phyloP scores from a whole-genome alignment of 352 stramenopile species.

The Aphanomyces invadans region DNA sequence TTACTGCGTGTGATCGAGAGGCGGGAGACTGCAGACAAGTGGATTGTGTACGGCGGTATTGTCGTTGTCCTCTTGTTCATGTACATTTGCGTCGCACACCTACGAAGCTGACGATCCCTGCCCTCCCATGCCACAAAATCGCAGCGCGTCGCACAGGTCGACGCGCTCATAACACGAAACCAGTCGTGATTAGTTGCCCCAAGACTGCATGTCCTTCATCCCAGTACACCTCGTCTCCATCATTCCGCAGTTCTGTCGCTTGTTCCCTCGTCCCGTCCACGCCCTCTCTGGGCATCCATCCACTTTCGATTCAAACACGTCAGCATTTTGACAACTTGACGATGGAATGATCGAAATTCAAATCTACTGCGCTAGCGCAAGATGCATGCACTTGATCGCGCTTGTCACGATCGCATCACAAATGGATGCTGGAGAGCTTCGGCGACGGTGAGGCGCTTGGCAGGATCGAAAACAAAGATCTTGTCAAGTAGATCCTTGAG shows the following conservation, averaged over 20 bases:
- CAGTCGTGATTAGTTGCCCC: no score
- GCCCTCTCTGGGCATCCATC: no score
- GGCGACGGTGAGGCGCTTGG: constrained; percentile 61
- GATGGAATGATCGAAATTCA: no score
- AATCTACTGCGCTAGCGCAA: no score
- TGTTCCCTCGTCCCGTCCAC: no score
- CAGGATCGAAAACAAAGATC: constrained; percentile 74
- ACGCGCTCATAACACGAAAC: no score
- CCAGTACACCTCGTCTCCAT: no score
- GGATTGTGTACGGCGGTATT: constrained; percentile 80
- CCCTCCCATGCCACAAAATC: no score
- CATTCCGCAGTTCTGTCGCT: no score
- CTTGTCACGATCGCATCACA: constrained; percentile 25
- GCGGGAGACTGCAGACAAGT: constrained; percentile 74
- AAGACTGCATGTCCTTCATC: no score
- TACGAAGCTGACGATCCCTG: constrained; percentile 13
- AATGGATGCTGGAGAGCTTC: constrained; percentile 81
- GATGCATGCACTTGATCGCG: not conserved
- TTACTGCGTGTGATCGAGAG: constrained; percentile 75
- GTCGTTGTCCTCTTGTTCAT: constrained; percentile 72
- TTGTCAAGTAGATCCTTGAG: constrained; percentile 69
- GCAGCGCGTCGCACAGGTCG: no score
- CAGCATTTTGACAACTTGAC: not conserved
- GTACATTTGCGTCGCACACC: constrained; percentile 62
- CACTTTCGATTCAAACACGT: not conserved